These are phyloP conservation scores for Spizellomyces punctatus DNA, from an alignment of 192 early-diverging fungal genomes.

Conservation along the genomic window DNA sequence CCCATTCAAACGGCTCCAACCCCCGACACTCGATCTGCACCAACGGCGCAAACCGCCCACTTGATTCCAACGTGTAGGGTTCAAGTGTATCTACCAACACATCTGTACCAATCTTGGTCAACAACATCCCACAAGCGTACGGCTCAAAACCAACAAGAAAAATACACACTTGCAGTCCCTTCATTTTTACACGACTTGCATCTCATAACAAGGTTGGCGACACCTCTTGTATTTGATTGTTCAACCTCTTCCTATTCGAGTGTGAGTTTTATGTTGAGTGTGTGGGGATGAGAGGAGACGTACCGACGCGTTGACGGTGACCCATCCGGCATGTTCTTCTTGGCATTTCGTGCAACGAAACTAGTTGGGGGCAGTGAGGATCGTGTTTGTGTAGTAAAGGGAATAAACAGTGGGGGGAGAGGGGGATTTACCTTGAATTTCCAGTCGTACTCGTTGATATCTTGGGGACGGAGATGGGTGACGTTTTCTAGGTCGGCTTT, in stretches of 20 bases:
- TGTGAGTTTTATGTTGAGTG: background rate
- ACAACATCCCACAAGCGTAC: background rate
- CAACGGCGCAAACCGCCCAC: conserved; percentile 62
- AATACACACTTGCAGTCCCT: conserved; percentile 32
- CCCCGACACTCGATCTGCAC: conserved; percentile 80
- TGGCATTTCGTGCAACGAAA: conserved; percentile 80
- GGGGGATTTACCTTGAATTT: conserved; percentile 37
- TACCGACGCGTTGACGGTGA: conserved; percentile 57
- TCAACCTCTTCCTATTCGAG: conserved; percentile 49
- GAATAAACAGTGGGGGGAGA: too few relatives aligned
- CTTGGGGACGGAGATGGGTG: conserved; percentile 67
- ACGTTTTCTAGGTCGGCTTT: conserved; percentile 84
- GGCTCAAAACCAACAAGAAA: background rate
- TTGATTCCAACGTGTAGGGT: conserved; percentile 61
- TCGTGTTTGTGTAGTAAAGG: too few relatives aligned
- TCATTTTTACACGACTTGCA: conserved; percentile 67
- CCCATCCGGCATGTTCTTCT: conserved; percentile 69
- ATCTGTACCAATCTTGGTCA: conserved; percentile 5
- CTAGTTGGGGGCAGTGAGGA: conserved; percentile 18
- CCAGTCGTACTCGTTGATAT: conserved; percentile 69
- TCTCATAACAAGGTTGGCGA: conserved; percentile 84
- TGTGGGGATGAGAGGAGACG: conserved; percentile 12
- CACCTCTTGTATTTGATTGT: conserved; percentile 72
- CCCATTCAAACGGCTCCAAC: conserved; percentile 78
- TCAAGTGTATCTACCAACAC: conserved; percentile 40